phyloP scores from a whole-genome alignment of 2,329 filamentous ascomycete genomes.

The Camptophora hylomeconis region DNA sequence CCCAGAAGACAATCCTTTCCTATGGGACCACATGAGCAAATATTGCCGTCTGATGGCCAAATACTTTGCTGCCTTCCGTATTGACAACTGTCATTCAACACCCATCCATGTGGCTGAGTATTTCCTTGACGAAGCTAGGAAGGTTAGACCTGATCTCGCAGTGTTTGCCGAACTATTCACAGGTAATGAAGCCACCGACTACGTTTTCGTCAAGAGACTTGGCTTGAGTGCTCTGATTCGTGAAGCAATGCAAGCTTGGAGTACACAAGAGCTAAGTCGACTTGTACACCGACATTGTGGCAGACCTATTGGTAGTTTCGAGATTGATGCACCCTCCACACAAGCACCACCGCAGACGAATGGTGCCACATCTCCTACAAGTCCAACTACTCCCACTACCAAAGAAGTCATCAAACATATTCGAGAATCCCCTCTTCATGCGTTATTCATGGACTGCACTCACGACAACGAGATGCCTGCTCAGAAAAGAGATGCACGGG shows the following conservation, averaged over 20 bases:
- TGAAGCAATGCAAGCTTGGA: conserved; percentile 98
- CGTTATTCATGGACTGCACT: conserved; percentile 97
- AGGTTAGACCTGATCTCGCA: conserved; percentile 74
- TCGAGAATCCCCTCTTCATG: conserved; percentile 77
- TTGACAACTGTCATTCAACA: conserved; percentile 96
- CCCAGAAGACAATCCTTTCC: conserved; percentile 74
- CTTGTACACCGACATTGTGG: conserved; percentile 90
- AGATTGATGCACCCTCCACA: conserved; percentile 54
- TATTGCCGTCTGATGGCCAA: conserved; percentile 89
- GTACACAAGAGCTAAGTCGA: conserved; percentile 79
- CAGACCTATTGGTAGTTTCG: conserved; percentile 90
- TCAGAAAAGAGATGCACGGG: conserved; percentile 85
- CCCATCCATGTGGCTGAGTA: conserved; percentile 89
- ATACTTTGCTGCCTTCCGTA: conserved; percentile 88
- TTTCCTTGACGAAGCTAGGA: conserved; percentile 84
- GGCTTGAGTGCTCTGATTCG: conserved; percentile 85
- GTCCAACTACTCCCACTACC: conserved; percentile 14
- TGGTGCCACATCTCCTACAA: conserved; percentile 20
- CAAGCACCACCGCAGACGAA: conserved; percentile 21
- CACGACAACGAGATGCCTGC: conserved; percentile 96
- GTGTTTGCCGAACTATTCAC: conserved; percentile 93
- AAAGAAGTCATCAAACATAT: conserved; percentile 64
- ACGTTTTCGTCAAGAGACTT: conserved; percentile 84
- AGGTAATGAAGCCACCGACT: conserved; percentile 90
- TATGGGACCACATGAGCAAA: conserved; percentile 92